These are phyloP conservation scores for Hyphodiscus hymeniophilus DNA, from an alignment of 495 filamentous ascomycete genomes.

Conservation along the genomic window DNA sequence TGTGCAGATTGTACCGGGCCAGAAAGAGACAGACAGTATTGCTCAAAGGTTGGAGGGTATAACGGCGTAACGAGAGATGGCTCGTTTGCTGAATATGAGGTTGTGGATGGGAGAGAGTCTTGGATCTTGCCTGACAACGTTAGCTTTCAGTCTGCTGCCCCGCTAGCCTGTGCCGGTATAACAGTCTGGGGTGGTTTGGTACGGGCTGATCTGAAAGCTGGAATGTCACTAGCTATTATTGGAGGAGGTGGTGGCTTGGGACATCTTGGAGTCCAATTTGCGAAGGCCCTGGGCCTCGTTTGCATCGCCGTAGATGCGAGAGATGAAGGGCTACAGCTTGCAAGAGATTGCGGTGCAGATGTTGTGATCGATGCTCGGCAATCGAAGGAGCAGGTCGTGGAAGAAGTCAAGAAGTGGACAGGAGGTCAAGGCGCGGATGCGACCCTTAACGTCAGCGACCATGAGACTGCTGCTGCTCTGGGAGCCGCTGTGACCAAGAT, in stretches of 20 bases:
- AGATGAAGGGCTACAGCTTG: slow-evolving; percentile 41
- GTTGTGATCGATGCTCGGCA: slow-evolving; percentile 42
- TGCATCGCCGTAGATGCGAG: slow-evolving; percentile 49
- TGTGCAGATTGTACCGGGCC: slow-evolving; percentile 40
- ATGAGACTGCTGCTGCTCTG: slow-evolving; percentile 33
- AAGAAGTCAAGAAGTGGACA: slow-evolving; percentile 37
- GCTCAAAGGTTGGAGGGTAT: slow-evolving; percentile 23
- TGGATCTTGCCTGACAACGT: slow-evolving; percentile 39
- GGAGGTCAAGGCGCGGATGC: slow-evolving; percentile 38
- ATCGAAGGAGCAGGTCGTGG: slow-evolving; percentile 35
- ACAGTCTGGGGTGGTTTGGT: slow-evolving; percentile 45
- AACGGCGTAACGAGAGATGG: slow-evolving; percentile 41
- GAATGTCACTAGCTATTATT: slow-evolving; percentile 43
- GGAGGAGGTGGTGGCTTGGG: slow-evolving; percentile 52
- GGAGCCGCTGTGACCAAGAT: slow-evolving; percentile 43
- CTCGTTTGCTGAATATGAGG: slow-evolving; percentile 44
- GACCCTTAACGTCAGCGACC: slow-evolving; percentile 38
- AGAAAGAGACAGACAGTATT: slow-evolving; percentile 39
- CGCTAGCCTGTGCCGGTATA: slow-evolving; percentile 48
- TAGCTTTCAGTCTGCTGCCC: slow-evolving; percentile 40
- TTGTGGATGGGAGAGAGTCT: slow-evolving; percentile 36
- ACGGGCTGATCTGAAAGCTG: slow-evolving; percentile 33
- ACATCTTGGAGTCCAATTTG: slow-evolving; percentile 45
- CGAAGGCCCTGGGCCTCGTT: slow-evolving; percentile 40
- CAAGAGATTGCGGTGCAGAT: slow-evolving; percentile 37